Base-by-base conservation (phyloP, 164 flowering plant genomes). In the Kalanchoe fedtschenkoi region DNA sequence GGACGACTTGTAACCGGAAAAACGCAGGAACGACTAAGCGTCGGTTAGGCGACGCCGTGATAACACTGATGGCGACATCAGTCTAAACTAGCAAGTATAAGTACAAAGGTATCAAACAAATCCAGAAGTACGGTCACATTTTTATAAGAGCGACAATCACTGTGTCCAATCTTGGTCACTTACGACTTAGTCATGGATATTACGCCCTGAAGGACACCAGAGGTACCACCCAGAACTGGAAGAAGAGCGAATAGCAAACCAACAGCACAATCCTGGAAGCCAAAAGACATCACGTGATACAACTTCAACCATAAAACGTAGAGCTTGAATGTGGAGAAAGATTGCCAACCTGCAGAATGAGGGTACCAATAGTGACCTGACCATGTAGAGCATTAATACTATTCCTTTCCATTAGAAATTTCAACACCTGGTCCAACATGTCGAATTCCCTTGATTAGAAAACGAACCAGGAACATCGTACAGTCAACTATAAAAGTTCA, bases 231-330 rank as follows among this genome's bases (percentile, higher is more conserved):
- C 47, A 95, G 82, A 70, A 95, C 80, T 53, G 99, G 99, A 70
- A 95, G 91, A 68, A 95, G 71, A 34, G 99, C 99, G 82, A 95
- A 95, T 61, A 95, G 78, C 80, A 95, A 78, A 42, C 99, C 99
- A 33, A 95, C 99, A 66, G 96, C 89, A 80, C 99, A 95, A 67
- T 95, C 99, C 97, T 95, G 84, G 44, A 21, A 72, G 35, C 28
- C 22, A 46, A 46, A 21, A 21, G 22, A 46, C 11, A 7, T 0
- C 10, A 46, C 22, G 28, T 4, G 1, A 46, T 22, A 21, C 8
- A 21, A 46, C 54, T 2, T 13, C 1, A 6, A 46, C 21, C 29
- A 21, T 29, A 46, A 46, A 2, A 0, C 16, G 5, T 44, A 19
- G 2, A 46, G 29, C 13, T 46, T 46, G 29, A 46, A 46, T 8